phyloP scores from a whole-genome alignment of 371 early-diverging fungal genomes.

The Lichtheimia corymbifera region DNA sequence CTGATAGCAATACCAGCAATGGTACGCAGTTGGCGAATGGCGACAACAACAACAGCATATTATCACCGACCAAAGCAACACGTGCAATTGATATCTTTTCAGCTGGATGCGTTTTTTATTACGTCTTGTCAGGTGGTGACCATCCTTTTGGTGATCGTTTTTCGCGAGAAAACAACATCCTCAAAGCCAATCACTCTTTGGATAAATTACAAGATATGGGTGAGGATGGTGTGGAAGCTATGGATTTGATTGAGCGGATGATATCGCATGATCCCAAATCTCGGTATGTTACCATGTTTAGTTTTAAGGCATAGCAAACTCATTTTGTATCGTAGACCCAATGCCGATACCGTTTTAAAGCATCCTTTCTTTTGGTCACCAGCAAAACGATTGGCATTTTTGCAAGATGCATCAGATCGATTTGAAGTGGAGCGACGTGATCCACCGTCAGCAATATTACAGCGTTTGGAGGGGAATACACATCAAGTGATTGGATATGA shows the following conservation, averaged over 20 bases:
- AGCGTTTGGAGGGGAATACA: conserved; percentile 65
- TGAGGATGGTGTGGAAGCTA: conserved; percentile 80
- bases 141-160: conserved; percentile 96
- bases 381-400: conserved; percentile 78
- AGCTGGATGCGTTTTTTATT: conserved; percentile 93
- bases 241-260: conserved; percentile 90
- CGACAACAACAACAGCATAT: background rate
- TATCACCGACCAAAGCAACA: conserved; percentile 68
- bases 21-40: conserved; percentile 8
- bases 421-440: conserved; percentile 86
- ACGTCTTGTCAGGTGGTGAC: conserved; percentile 83
- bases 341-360: conserved; percentile 67
- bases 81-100: conserved; percentile 94
- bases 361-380: conserved; percentile 97
- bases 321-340: conserved; percentile 55
- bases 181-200: conserved; percentile 73
- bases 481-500: conserved; percentile 66
- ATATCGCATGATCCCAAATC: conserved; percentile 74
- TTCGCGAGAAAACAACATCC: conserved; percentile 84
- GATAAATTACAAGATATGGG: conserved; percentile 68
- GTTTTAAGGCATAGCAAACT: background rate
- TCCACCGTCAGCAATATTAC: conserved; percentile 68
- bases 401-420: conserved; percentile 94
- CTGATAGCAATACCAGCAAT: conserved; percentile 22
- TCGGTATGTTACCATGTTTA: conserved; percentile 43